phyloP scores from a whole-genome alignment of 2,329 filamentous ascomycete species.

The Paraphaeosphaeria minitans region DNA sequence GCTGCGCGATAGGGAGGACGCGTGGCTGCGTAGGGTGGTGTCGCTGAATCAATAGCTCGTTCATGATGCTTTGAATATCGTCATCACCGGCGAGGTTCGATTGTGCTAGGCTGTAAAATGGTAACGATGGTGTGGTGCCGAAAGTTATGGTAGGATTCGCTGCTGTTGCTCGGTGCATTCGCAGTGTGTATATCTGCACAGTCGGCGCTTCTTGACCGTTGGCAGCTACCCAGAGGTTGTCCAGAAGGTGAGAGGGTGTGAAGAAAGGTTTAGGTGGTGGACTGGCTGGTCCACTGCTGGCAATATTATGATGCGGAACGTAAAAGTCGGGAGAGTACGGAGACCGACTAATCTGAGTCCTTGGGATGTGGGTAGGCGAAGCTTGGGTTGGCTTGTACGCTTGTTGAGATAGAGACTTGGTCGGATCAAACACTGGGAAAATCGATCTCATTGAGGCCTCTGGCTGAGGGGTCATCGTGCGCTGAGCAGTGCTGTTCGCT shows the following conservation, averaged over 20 bases:
- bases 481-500: conserved; percentile 40
- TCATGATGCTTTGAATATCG: conserved; percentile 57
- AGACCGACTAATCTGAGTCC: conserved; percentile 68
- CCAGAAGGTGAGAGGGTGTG: conserved; percentile 64
- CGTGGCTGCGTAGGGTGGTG: conserved; percentile 47
- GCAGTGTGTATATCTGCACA: conserved; percentile 45
- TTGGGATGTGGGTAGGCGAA: conserved; percentile 67
- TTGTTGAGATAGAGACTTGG: conserved; percentile 68
- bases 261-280: conserved; percentile 43
- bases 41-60: conserved; percentile 46
- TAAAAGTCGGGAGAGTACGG: conserved; percentile 63
- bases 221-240: conserved; percentile 69
- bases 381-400: conserved; percentile 71
- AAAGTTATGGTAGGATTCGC: conserved; percentile 59
- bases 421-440: conserved; percentile 75
- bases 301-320: conserved; percentile 43
- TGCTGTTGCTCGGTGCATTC: conserved; percentile 53
- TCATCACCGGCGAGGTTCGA: conserved; percentile 55
- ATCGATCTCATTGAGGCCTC: conserved; percentile 67
- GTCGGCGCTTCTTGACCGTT: conserved; percentile 65
- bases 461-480: conserved; percentile 36
- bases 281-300: conserved; percentile 29
- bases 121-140: conserved; percentile 70
- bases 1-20: conserved; percentile 47
- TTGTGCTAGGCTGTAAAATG: conserved; percentile 71